Base-by-base conservation (phyloP, 345 rosid genomes). In the Cardamine occulta region DNA sequence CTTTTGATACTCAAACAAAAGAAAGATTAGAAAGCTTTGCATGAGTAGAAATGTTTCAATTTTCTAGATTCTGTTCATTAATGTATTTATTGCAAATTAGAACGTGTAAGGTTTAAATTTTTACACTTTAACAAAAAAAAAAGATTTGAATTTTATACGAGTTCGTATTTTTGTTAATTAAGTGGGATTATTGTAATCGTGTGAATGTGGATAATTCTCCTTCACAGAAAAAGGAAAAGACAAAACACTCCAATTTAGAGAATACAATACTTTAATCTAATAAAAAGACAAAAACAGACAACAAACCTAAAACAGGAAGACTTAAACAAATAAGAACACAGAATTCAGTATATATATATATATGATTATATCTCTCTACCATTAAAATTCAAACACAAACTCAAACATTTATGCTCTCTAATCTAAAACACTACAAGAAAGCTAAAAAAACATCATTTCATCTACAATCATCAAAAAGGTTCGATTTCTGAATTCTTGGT, bases 271-370 rank as follows among this genome's bases (percentile, higher is more conserved):
- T 31, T 42, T 44, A 32, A 47, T 59, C 18, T 31, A 42, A 40
- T 7, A 40, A 10, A 39, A 40, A 42, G 8, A 28, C 18, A 34
- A 60, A 71, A 71, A 71, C 59, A 60, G 59, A 71, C 75, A 59
- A 45, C 59, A 60, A 71, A 71, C 19, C 13, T 57, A 11, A 49
- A 71, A 71, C 75, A 60, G 59, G 51, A 59, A 71, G 45, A 57
- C 65, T 71, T 56, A 8, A 23, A 34, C 24, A 34, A 47, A n/a
- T 0, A 31, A 71, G 74, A 9, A 59, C 74, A 71, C 59, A 71
- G 51, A 60, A n/a, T 47, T 47, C 21, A 7, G 51, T 11, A 39
- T 39, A 47, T 32, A 47, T 32, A 59, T 34, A 47, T 32, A 47
- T 34, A 60, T 34, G 8, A 3, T 2, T 4, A 34, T 10, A 7